phyloP scores from a whole-genome alignment of 495 filamentous ascomycete genomes.

The Articulospora tetracladia region DNA sequence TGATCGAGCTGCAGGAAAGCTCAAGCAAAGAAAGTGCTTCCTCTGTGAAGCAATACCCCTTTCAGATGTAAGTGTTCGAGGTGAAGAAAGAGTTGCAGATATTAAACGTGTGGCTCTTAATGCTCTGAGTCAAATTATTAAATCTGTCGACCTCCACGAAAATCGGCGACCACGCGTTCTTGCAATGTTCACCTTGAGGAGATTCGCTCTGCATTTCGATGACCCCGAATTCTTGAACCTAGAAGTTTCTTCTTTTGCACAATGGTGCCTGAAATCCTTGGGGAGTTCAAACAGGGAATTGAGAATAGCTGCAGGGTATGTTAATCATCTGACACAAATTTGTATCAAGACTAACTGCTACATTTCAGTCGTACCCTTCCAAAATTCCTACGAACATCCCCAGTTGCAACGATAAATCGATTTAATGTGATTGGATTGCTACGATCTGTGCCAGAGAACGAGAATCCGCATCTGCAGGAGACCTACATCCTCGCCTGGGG shows the following conservation, averaged over 20 bases:
- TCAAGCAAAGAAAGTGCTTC: constrained; percentile 23
- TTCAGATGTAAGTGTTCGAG: constrained; percentile 21
- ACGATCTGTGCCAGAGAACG: constrained; percentile 61
- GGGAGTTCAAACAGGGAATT: constrained; percentile 82
- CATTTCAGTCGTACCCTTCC: constrained; percentile 55
- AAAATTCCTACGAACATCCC: constrained; percentile 54
- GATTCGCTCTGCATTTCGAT: constrained; percentile 60
- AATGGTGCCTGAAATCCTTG: constrained; percentile 77
- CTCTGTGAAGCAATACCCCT: constrained; percentile 31
- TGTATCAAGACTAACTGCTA: constrained; percentile 8
- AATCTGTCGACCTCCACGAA: constrained; percentile 53
- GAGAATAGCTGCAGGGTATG: constrained; percentile 65
- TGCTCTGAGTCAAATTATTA: constrained; percentile 53
- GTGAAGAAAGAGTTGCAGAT: constrained; percentile 30
- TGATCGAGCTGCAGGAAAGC: constrained; percentile 18
- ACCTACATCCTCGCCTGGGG: constrained; percentile 82
- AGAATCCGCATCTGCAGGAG: constrained; percentile 64
- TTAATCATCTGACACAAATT: constrained; percentile 19
- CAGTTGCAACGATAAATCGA: constrained; percentile 57
- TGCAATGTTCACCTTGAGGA: constrained; percentile 67
- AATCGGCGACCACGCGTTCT: constrained; percentile 60
- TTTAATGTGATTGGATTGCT: constrained; percentile 64
- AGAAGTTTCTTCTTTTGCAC: constrained; percentile 58
- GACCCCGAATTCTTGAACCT: constrained; percentile 58
- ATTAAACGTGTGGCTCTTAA: constrained; percentile 36